Percentiles rank a stretch among this genome's conserved stretches.
These are phyloP conservation scores for Akanthomyces muscarius DNA, from an alignment of 2,329 filamentous ascomycete species.

Conservation along the genomic window DNA sequence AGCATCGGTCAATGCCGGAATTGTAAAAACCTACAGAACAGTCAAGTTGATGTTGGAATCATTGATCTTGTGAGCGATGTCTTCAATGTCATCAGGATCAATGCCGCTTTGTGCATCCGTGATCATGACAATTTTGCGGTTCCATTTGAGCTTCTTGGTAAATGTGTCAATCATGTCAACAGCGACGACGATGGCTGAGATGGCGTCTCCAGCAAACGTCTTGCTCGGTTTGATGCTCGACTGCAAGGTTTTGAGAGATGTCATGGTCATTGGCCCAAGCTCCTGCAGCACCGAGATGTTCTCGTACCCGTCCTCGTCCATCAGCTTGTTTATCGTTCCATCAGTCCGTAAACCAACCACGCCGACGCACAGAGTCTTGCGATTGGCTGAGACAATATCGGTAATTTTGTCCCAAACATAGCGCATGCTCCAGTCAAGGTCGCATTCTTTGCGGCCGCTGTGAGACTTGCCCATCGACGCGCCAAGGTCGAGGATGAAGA, in stretches of 20 bases:
- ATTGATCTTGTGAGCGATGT: slow-evolving; percentile 71
- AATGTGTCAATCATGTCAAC: slow-evolving; percentile 78
- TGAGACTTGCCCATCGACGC: slow-evolving; percentile 73
- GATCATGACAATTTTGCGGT: slow-evolving; percentile 74
- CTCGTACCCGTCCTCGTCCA: slow-evolving; percentile 68
- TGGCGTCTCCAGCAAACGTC: slow-evolving; percentile 70
- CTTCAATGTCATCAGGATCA: slow-evolving; percentile 65
- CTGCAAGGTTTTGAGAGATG: slow-evolving; percentile 63
- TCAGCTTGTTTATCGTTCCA: slow-evolving; percentile 64
- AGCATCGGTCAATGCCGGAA: slow-evolving; percentile 16
- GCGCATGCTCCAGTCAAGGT: slow-evolving; percentile 84
- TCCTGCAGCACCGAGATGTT: slow-evolving; percentile 79
- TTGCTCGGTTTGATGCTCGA: slow-evolving; percentile 61
- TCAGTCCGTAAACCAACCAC: slow-evolving; percentile 82
- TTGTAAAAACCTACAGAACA: slow-evolving; percentile 60
- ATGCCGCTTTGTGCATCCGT: slow-evolving; percentile 76
- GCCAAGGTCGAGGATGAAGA: slow-evolving; percentile 89
- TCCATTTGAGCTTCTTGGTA: slow-evolving; percentile 79
- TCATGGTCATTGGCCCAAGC: slow-evolving; percentile 57
- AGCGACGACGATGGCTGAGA: slow-evolving; percentile 83
- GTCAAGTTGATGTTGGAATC: slow-evolving; percentile 72
- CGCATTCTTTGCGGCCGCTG: slow-evolving; percentile 67
- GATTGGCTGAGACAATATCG: slow-evolving; percentile 63
- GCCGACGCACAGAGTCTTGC: slow-evolving; percentile 67
- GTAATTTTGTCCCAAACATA: slow-evolving; percentile 92